Evolutionary conservation across 805 yeast genomes (phyloP).

Genomic region (Candida boidinii): DNA sequence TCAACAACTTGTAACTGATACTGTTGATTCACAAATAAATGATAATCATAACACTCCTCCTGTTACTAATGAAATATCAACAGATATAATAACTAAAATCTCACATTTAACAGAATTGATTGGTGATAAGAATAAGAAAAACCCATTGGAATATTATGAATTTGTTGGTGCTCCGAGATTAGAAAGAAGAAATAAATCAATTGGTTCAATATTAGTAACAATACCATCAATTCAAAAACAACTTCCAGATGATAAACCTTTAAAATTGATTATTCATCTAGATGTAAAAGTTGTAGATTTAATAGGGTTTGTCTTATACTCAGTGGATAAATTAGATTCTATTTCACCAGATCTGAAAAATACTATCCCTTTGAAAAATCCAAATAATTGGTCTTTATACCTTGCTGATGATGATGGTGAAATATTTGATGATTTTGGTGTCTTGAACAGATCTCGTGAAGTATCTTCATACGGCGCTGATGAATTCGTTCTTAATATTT

Average conservation of each 20-base stretch:
- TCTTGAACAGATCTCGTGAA: constrained; percentile 59
- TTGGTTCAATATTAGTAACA: constrained; percentile 4
- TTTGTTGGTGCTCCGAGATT: constrained; percentile 18
- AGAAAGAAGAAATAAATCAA: constrained; percentile 6
- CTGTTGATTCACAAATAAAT: no score
- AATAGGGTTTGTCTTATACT: constrained; percentile 43
- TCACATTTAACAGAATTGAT: constrained; percentile 38
- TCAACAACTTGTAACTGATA: no score
- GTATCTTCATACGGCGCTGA: constrained; percentile 70
- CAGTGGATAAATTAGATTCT: constrained; percentile 13
- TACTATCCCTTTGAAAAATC: constrained; percentile 30
- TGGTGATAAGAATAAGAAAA: constrained; percentile 28
- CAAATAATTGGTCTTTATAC: constrained; percentile 68
- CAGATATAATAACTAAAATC: not conserved
- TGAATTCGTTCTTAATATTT: constrained; percentile 71
- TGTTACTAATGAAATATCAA: no score
- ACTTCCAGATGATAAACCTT: constrained; percentile 3
- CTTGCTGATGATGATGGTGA: constrained; percentile 93
- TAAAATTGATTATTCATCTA: constrained; percentile 20
- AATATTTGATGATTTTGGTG: constrained; percentile 86
- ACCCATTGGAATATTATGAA: constrained; percentile 33
- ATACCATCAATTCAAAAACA: constrained; percentile 11
- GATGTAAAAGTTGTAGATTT: constrained; percentile 42
- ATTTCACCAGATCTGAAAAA: not conserved
- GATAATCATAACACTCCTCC: no score